Conservation (phyloP, 176 grass and related monocot species). For the Guadua angustifolia region DNA sequence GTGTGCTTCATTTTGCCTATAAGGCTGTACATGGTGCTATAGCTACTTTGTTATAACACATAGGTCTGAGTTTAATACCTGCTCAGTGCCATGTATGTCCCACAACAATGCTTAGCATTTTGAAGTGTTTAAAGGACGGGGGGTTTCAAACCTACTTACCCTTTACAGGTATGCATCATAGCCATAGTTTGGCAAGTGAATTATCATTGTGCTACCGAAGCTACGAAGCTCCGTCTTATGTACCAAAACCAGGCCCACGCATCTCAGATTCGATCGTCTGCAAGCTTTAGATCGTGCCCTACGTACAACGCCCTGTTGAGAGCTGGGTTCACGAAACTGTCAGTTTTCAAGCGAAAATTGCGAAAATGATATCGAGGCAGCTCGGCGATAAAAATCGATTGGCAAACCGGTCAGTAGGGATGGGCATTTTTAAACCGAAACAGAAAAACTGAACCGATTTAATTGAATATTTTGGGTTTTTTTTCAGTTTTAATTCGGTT, state of each 20-base stretch:
- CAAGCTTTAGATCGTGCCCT: conserved; percentile 24
- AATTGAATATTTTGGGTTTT: too few species aligned
- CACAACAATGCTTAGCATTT: neutral
- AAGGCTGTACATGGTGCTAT: conserved; percentile 9
- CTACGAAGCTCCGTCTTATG: neutral
- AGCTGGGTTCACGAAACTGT: too few species aligned
- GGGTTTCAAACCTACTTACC: conserved; percentile 23
- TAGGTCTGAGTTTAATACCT: neutral
- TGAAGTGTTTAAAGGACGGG: conserved; percentile 9
- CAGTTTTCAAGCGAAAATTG: too few species aligned
- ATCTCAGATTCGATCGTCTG: conserved; percentile 4
- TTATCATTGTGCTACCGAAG: conserved; percentile 5
- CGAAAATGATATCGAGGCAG: too few species aligned
- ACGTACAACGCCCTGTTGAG: conserved; percentile 13
- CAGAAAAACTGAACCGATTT: too few species aligned
- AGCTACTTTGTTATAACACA: neutral
- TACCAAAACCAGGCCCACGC: conserved; percentile 18
- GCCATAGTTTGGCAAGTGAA: conserved; percentile 29
- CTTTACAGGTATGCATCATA: conserved; percentile 22
- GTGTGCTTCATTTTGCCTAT: neutral
- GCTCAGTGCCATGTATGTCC: neutral
- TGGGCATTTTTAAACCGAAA: too few species aligned
- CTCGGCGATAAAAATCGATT: too few species aligned
- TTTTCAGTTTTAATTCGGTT: too few species aligned
- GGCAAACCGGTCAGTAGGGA: too few species aligned